Evolutionary conservation across 2,329 filamentous ascomycete genomes (phyloP).

Genomic region (Microcyclosporella mali): DNA sequence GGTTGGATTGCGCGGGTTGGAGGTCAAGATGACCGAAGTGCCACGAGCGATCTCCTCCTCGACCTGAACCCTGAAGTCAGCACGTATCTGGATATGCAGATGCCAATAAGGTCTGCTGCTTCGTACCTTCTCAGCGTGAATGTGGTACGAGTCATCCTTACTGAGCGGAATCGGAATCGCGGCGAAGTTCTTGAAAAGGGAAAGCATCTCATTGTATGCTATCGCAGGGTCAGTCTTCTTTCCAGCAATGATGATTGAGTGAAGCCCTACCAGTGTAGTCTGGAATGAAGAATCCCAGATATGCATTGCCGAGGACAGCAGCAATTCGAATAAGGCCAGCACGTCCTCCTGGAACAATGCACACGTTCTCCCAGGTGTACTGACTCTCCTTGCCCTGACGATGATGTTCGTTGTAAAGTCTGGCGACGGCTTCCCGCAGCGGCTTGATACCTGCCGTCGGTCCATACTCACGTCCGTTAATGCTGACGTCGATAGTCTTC

Average conservation of each 20-base stretch:
- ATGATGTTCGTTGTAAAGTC: slow-evolving; percentile 89
- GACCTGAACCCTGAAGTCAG: slow-evolving; percentile 43
- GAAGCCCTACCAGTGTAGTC: too few species aligned
- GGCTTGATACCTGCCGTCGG: slow-evolving; percentile 92
- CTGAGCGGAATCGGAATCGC: slow-evolving; percentile 80
- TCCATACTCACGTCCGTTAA: slow-evolving; percentile 77
- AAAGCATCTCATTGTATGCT: slow-evolving; percentile 96
- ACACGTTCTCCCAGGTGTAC: slow-evolving; percentile 97
- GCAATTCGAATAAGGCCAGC: slow-evolving; percentile 92
- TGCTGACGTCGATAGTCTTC: slow-evolving; percentile 67
- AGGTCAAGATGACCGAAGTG: slow-evolving; percentile 75
- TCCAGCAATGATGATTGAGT: too few species aligned
- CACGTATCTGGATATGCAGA: slow-evolving; percentile 58
- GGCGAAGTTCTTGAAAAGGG: slow-evolving; percentile 84
- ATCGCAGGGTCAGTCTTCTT: too few species aligned
- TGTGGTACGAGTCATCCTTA: slow-evolving; percentile 78
- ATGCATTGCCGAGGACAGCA: slow-evolving; percentile 80
- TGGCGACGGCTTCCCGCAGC: slow-evolving; percentile 79
- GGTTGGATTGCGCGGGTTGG: slow-evolving; percentile 91
- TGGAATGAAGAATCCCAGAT: slow-evolving; percentile 57
- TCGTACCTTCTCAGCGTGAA: slow-evolving; percentile 60
- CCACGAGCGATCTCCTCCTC: slow-evolving; percentile 52
- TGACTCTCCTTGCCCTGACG: slow-evolving; percentile 78
- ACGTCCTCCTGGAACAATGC: slow-evolving; percentile 87
- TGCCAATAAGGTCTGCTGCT: too few species aligned